Evolutionary conservation across 306 rosid species (phyloP).

Genomic region (Prunus kanzakura): DNA sequence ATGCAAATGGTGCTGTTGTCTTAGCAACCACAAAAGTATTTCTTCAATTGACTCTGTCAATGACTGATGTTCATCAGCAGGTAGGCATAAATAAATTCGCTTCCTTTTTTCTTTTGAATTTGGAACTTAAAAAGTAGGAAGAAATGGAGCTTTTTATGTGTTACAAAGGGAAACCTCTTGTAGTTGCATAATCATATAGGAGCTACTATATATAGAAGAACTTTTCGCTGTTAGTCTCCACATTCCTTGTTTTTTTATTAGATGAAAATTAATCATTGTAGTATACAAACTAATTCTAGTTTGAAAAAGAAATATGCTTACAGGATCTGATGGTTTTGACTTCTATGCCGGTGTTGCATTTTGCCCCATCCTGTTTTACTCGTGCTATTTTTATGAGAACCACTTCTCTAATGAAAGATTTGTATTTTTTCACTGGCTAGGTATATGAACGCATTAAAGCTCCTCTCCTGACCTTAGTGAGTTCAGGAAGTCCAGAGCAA

Average conservation of each 20-base stretch:
- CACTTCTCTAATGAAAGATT: constrained; percentile 25
- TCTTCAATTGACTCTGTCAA: constrained; percentile 91
- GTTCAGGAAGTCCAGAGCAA: constrained; percentile 99
- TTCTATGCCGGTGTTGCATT: constrained; percentile 8
- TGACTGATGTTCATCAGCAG: constrained; percentile 99
- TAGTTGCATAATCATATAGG: neutral
- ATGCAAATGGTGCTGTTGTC: constrained; percentile 99
- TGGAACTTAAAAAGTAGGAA: constrained; percentile 5
- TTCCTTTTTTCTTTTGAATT: neutral
- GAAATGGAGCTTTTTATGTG: neutral
- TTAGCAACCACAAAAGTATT: constrained; percentile 90
- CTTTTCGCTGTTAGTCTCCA: constrained; percentile 15
- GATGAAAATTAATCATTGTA: neutral
- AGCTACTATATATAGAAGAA: neutral
- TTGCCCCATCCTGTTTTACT: constrained; percentile 7
- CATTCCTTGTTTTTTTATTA: constrained; percentile 9
- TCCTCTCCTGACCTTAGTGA: constrained; percentile 92
- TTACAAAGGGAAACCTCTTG: neutral
- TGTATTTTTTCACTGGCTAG: constrained; percentile 34
- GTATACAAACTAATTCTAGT: neutral
- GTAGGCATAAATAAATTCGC: constrained; percentile 37
- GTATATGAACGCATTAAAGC: constrained; percentile 99
- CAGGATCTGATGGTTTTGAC: constrained; percentile 9
- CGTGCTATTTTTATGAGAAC: constrained; percentile 17
- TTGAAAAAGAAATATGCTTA: neutral